Conservation (phyloP, 129 eudicot genomes). For the Pseudognaphalium luteoalbum region DNA sequence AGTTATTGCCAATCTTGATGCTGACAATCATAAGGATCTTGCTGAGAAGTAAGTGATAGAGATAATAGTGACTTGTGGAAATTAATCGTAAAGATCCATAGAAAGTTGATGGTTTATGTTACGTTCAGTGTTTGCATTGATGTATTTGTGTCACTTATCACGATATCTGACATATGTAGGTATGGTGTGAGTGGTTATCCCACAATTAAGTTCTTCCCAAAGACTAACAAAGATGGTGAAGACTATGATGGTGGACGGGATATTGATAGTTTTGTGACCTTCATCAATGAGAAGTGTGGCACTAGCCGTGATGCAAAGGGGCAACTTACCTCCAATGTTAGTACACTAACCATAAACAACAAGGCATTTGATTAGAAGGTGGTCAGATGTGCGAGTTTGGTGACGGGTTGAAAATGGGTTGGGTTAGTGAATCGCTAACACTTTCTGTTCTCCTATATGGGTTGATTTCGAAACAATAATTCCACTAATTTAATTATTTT, state of each 20-base stretch:
- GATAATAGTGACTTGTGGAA: not conserved
- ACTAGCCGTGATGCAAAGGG: conserved; percentile 84
- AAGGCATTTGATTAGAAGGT: too few relatives aligned
- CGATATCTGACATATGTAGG: conserved; percentile 34
- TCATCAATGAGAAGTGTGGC: conserved; percentile 78
- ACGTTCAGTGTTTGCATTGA: not conserved
- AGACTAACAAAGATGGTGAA: conserved; percentile 78
- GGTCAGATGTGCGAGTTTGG: too few relatives aligned
- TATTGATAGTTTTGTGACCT: conserved; percentile 48
- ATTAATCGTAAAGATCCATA: not conserved
- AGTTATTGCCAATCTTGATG: conserved; percentile 92
- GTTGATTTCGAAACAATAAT: not conserved
- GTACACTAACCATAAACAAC: conserved; percentile 11
- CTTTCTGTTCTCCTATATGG: not conserved
- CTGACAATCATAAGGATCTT: conserved; percentile 79
- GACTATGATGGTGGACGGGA: conserved; percentile 86
- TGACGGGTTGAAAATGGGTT: not conserved
- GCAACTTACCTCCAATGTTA: conserved; percentile 69
- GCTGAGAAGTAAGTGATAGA: conserved; percentile 68
- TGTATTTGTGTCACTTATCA: conserved; percentile 14
- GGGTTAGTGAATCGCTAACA: not conserved
- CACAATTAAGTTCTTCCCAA: conserved; percentile 80
- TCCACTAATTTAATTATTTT: not conserved
- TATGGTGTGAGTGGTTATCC: conserved; percentile 85
- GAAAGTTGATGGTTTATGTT: conserved; percentile 5